phyloP scores from a whole-genome alignment of 2,329 filamentous ascomycete species.

The Fusarium equiseti region DNA sequence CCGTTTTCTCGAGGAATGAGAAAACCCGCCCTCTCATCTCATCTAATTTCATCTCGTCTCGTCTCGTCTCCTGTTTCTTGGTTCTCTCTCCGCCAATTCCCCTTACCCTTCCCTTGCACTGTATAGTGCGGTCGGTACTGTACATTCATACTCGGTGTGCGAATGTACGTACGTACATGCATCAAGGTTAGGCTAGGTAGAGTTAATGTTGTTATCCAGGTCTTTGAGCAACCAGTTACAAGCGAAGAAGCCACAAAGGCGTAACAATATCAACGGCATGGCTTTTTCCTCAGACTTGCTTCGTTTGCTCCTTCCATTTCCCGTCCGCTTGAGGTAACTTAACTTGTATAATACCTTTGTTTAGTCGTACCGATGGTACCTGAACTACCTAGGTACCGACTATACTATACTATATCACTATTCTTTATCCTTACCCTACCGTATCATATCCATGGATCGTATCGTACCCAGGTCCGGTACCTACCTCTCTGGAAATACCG shows the following conservation, averaged over 20 bases:
- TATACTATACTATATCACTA: background rate
- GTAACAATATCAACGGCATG: conserved; percentile 16
- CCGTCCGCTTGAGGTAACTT: background rate
- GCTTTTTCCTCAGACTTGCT: conserved; percentile 6
- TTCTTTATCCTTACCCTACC: background rate
- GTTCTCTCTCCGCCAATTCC: background rate
- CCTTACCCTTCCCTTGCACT: conserved; percentile 1
- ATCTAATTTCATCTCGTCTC: conserved; percentile 5
- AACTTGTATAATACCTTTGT: background rate
- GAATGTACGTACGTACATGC: background rate
- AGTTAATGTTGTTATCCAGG: conserved; percentile 26
- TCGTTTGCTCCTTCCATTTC: conserved; percentile 14
- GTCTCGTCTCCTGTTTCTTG: background rate
- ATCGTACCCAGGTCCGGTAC: background rate
- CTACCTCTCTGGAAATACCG: background rate
- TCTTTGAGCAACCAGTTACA: conserved; percentile 22
- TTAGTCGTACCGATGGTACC: background rate
- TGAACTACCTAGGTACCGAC: background rate
- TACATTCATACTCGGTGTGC: background rate
- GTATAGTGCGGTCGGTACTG: background rate
- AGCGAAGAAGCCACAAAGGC: conserved; percentile 7
- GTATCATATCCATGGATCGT: background rate
- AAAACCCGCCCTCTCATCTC: conserved; percentile 8
- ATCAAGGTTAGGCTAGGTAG: conserved; percentile 7
- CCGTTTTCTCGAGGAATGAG: conserved; percentile 20